phyloP scores from a whole-genome alignment of 805 yeast species.

The Candida stauntonica region DNA sequence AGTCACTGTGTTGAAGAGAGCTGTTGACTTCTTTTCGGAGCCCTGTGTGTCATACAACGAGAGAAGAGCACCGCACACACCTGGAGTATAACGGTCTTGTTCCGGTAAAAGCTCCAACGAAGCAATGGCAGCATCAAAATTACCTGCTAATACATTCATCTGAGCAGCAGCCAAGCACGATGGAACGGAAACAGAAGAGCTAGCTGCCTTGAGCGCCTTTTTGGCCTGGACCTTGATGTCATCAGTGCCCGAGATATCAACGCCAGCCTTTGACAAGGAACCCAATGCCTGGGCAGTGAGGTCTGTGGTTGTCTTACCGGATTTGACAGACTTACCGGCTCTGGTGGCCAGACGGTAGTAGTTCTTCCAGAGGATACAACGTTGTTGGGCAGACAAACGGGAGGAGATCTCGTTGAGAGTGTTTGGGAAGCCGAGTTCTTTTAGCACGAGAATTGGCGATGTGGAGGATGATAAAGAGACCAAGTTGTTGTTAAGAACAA shows the following conservation, averaged over 20 bases:
- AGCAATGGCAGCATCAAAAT: constrained; percentile 31
- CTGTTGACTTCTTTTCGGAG: constrained; percentile 30
- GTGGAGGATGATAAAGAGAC: constrained; percentile 14
- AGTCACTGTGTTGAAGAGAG: constrained; percentile 25
- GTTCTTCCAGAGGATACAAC: constrained; percentile 18
- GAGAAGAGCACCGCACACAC: constrained; percentile 45
- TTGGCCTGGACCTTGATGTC: constrained; percentile 25
- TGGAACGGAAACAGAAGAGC: constrained; percentile 28
- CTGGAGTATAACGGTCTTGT: constrained; percentile 33
- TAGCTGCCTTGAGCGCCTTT: constrained; percentile 33
- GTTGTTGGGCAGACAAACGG: constrained; percentile 24
- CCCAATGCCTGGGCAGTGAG: constrained; percentile 14
- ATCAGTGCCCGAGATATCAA: constrained; percentile 14
- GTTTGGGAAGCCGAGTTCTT: constrained; percentile 32
- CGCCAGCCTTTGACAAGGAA: constrained; percentile 15
- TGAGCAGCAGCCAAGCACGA: constrained; percentile 33
- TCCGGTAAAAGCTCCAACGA: constrained; percentile 32
- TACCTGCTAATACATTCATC: constrained; percentile 28
- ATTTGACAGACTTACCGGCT: constrained; percentile 18
- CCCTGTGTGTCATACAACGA: constrained; percentile 46
- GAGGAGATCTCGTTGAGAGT: constrained; percentile 16
- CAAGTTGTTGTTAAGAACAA: constrained; percentile 31
- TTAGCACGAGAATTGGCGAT: constrained; percentile 25
- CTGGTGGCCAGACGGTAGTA: constrained; percentile 18
- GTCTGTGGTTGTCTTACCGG: constrained; percentile 9